Evolutionary conservation across 202 grass and related monocot genomes (phyloP).

Genomic region (Saccharum hybrid): DNA sequence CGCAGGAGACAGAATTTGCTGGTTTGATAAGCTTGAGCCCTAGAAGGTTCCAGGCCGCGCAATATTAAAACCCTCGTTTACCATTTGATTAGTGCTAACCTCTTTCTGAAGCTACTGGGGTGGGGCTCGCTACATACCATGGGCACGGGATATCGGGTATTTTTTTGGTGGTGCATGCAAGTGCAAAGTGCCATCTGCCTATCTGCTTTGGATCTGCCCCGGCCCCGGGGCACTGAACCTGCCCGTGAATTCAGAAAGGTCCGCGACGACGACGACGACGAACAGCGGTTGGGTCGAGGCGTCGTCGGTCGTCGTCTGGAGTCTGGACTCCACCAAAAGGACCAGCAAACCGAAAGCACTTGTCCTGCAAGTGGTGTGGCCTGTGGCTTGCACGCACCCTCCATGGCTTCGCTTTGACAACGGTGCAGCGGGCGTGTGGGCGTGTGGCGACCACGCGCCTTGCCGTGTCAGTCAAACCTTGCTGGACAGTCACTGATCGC

Average conservation of each 20-base stretch:
- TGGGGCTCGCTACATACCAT: not conserved
- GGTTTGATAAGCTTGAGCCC: slow-evolving; percentile 18
- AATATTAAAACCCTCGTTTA: not conserved
- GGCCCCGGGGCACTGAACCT: not conserved
- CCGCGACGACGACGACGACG: not conserved
- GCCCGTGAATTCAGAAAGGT: not conserved
- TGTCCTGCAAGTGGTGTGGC: not conserved
- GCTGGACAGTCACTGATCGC: not conserved
- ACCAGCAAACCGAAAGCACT: not conserved
- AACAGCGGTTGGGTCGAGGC: not conserved
- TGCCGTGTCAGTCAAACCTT: not conserved
- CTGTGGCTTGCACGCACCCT: not conserved
- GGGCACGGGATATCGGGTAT: not conserved
- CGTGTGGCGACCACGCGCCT: slow-evolving; percentile 47
- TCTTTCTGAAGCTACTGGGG: not conserved
- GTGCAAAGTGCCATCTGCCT: not conserved
- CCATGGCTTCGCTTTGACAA: not conserved
- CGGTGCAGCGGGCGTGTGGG: slow-evolving; percentile 25
- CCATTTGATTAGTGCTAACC: not conserved
- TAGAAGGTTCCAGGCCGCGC: slow-evolving; percentile 45
- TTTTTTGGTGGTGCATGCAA: not conserved
- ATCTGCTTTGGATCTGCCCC: not conserved
- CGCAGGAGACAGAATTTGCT: not conserved
- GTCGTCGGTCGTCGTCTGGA: not conserved
- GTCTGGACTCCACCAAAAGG: not conserved